Base-by-base conservation (phyloP, 805 yeast species). In the Saccharomyces cerevisiae region DNA sequence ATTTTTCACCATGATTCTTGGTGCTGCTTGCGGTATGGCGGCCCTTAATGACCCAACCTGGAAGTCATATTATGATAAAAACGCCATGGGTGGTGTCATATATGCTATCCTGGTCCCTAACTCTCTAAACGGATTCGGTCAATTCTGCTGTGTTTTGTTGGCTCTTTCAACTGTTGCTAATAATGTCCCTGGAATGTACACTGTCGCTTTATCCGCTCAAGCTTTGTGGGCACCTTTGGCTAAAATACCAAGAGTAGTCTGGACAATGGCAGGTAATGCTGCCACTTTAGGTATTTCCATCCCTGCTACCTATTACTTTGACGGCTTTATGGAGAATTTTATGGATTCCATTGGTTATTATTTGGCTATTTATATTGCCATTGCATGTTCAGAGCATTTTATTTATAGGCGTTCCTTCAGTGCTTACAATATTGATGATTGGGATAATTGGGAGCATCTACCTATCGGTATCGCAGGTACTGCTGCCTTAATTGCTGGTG, bases 301-400 rank as follows among this genome's bases (percentile, higher is more conserved):
- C 60, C 96, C 96, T 48, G 96, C 88, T 47, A 87, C 84, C 74
- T 84, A 85, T 76, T 68, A 77, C 57, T 89, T 91, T 71, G 80
- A 77, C 53, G 64, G 69, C 6, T 89, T 87, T 63, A 86, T 90
- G 85, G 78, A 79, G 56, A 81, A 87, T 73, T 90, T 90, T 75
- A 89, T 91, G 96, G 82, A 87, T 74, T 74, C 89, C 70, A 90
- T 91, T 70, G 94, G 88, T 61, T 90, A 91, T 78, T 90, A 92
- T 81, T 77, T 90, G 68, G 89, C 96, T 56, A 85, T 90, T 65
- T 91, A 90, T 74, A 81, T 80, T 64, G 82, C 86, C 50, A 83
- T 90, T 70, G 71, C 81, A 29, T 70, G 85, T 13, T 79, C 87
- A 36, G 96, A 90, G 72, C 96, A 90, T 71, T 83, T 87, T 68